Percentiles rank a stretch among this genome's conserved stretches.
Conservation (phyloP, 2,329 filamentous ascomycete genomes). For the Alternaria metachromatica region DNA sequence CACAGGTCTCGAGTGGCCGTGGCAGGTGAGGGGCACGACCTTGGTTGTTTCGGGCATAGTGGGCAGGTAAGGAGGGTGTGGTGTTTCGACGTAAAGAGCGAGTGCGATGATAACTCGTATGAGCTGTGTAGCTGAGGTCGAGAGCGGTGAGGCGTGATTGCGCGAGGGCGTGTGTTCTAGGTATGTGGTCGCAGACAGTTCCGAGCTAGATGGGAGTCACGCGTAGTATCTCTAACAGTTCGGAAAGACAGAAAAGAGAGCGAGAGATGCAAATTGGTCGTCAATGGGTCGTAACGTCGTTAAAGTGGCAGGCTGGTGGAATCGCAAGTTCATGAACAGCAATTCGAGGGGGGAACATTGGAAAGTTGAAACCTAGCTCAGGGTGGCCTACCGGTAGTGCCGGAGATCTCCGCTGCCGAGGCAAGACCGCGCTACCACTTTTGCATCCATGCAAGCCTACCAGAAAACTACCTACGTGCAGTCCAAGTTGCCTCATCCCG, state of each 20-base stretch:
- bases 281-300: slow-evolving; percentile 44
- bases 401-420: slow-evolving; percentile 18
- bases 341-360: slow-evolving; percentile 11
- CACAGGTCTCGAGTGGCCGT: slow-evolving; percentile 91
- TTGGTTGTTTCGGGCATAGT: slow-evolving; percentile 54
- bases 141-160: slow-evolving; percentile 20
- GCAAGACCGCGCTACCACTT: neutral
- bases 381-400: slow-evolving; percentile 10
- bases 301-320: slow-evolving; percentile 20
- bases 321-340: slow-evolving; percentile 12
- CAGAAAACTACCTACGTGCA: no score
- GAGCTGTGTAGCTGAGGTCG: neutral
- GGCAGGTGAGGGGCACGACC: slow-evolving; percentile 89
- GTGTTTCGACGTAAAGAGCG: neutral
- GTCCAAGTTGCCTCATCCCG: no score
- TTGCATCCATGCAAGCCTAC: no score
- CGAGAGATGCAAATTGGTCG: slow-evolving; percentile 28
- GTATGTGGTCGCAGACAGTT: slow-evolving; percentile 9
- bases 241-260: slow-evolving; percentile 20
- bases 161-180: slow-evolving; percentile 19
- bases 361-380: slow-evolving; percentile 21
- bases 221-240: neutral
- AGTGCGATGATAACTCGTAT: neutral
- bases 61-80: slow-evolving; percentile 7
- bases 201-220: slow-evolving; percentile 4